phyloP scores from a whole-genome alignment of 106 monocot genomes.

The Vanilla planifolia region DNA sequence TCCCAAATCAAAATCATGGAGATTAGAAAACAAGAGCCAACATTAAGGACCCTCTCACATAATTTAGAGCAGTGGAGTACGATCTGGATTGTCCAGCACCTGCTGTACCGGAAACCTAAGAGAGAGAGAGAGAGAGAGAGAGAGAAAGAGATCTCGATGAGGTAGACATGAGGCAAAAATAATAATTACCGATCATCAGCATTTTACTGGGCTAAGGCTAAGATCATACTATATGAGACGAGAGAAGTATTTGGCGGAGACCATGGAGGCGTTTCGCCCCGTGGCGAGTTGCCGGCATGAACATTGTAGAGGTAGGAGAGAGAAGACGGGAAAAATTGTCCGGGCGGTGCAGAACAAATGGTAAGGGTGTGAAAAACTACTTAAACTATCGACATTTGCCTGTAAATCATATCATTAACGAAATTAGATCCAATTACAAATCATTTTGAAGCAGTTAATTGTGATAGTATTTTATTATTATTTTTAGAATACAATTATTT shows the following conservation, averaged over 20 bases:
- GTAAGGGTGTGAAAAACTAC: no score
- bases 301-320: constrained; percentile 19
- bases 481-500: no score
- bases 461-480: no score
- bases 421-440: no score
- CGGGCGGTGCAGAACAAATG: no score
- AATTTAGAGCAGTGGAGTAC: constrained; percentile 90
- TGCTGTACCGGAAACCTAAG: constrained; percentile 25
- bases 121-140: neutral
- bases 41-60: constrained; percentile 34
- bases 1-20: neutral
- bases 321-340: neutral
- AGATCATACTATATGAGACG: constrained; percentile 19
- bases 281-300: constrained; percentile 44
- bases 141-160: neutral
- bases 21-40: neutral
- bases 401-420: no score
- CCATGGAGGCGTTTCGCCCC: constrained; percentile 47
- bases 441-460: no score
- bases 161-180: neutral
- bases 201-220: no score
- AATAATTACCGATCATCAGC: no score
- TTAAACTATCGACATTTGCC: no score
- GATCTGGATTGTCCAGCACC: constrained; percentile 41
- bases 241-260: constrained; percentile 24